A percentile compares a stretch with the other conserved stretches of the same genome.
Evolutionary conservation across 371 early-diverging fungal species (phyloP).

Genomic region (Mucor sp.): DNA sequence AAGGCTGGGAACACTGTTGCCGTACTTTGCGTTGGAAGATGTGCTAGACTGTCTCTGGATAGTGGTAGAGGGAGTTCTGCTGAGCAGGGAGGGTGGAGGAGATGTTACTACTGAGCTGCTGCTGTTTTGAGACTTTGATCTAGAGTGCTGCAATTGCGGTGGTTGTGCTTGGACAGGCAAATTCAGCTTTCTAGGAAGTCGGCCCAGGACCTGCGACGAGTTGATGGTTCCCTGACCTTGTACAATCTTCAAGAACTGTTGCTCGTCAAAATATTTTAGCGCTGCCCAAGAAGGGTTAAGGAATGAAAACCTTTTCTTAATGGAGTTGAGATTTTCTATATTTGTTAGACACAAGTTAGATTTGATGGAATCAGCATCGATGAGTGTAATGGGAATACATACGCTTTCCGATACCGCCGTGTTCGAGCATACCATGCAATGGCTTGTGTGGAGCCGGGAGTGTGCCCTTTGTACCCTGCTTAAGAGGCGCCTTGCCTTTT

Average conservation of each 20-base stretch:
- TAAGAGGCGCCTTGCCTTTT: conserved; percentile 48
- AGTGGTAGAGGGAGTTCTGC: background rate
- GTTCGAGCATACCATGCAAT: conserved; percentile 39
- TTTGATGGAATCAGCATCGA: background rate
- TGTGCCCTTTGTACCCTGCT: conserved; percentile 47
- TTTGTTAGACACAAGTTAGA: too few species aligned
- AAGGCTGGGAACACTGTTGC: background rate
- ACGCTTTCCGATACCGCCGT: conserved; percentile 56
- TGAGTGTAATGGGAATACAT: conserved; percentile 9
- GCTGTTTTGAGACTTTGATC: background rate
- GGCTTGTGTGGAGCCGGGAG: conserved; percentile 41
- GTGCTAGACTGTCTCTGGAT: background rate
- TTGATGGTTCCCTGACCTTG: conserved; percentile 32
- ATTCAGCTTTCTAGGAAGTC: conserved; percentile 30
- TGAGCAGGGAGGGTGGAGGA: background rate
- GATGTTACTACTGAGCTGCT: background rate
- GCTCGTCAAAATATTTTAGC: conserved; percentile 41
- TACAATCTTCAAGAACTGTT: conserved; percentile 36
- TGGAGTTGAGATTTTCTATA: conserved; percentile 22
- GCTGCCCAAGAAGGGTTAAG: conserved; percentile 43
- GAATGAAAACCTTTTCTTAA: conserved; percentile 35
- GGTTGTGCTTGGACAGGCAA: conserved; percentile 10
- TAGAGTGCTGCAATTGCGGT: conserved; percentile 11
- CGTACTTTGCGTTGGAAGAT: background rate
- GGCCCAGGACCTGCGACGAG: conserved; percentile 29